These are phyloP conservation scores for Triticum urartu DNA, from an alignment of 176 grass and related monocot species.

Conservation along the genomic window DNA sequence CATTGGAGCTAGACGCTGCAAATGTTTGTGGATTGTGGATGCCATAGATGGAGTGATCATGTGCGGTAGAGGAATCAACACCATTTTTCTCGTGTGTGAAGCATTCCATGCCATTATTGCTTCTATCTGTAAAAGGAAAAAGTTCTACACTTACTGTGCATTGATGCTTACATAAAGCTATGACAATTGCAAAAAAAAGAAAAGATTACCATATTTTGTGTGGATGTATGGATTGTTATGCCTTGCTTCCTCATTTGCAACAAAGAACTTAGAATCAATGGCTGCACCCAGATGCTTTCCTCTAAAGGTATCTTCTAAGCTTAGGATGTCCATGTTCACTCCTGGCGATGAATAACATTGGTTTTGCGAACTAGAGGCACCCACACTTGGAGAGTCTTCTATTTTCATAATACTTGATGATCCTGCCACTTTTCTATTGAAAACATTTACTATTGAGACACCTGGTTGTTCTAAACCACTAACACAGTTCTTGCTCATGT, in stretches of 20 bases:
- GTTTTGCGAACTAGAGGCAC: constrained; percentile 24
- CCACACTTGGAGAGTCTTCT: constrained; percentile 20
- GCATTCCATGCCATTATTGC: constrained; percentile 2
- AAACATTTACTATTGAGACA: constrained; percentile 11
- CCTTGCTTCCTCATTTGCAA: constrained; percentile 25
- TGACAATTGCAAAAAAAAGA: background rate
- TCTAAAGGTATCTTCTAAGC: constrained; percentile 25
- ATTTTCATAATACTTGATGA: constrained; percentile 30
- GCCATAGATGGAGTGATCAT: background rate
- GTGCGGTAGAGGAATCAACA: constrained; percentile 5
- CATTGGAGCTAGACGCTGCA: constrained; percentile 29
- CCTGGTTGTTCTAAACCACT: constrained; percentile 26
- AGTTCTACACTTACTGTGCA: background rate
- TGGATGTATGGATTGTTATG: constrained; percentile 31
- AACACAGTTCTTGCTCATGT: constrained; percentile 28
- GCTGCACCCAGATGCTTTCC: constrained; percentile 25
- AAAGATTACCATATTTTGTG: constrained; percentile 42
- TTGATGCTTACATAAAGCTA: constrained; percentile 21
- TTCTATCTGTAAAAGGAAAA: constrained; percentile 27
- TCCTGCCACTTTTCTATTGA: constrained; percentile 36
- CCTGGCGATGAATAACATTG: constrained; percentile 18
- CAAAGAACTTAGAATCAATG: constrained; percentile 35
- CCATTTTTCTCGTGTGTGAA: constrained; percentile 25
- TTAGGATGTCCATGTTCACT: constrained; percentile 36
- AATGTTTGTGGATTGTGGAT: constrained; percentile 9